Percentiles rank a stretch among this genome's conserved stretches.
These are phyloP conservation scores for Saksenaea oblongispora DNA, from an alignment of 371 early-diverging fungal genomes.

Conservation along the genomic window DNA sequence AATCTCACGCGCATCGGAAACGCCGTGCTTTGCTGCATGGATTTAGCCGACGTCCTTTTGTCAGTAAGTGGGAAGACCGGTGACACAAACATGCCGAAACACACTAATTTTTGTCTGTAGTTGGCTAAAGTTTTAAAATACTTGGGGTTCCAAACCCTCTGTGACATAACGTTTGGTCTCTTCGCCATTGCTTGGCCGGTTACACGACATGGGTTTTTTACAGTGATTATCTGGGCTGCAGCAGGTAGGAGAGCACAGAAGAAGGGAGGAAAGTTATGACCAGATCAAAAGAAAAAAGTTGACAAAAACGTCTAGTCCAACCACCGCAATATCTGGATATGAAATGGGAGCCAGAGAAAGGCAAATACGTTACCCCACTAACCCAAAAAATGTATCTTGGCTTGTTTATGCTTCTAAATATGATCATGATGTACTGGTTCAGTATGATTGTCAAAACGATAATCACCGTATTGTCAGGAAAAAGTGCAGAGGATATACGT, in stretches of 20 bases:
- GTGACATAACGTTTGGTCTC: slow-evolving; percentile 67
- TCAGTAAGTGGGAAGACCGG: slow-evolving; percentile 34
- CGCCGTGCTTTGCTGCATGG: slow-evolving; percentile 73
- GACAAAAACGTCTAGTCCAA: slow-evolving; percentile 24
- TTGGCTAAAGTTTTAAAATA: slow-evolving; percentile 75
- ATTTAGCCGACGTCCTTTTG: slow-evolving; percentile 76
- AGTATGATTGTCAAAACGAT: slow-evolving; percentile 64
- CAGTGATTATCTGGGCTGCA: slow-evolving; percentile 46
- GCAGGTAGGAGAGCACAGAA: slow-evolving; percentile 24
- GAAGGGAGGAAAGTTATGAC: neutral
- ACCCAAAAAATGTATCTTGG: slow-evolving; percentile 47
- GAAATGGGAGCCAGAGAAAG: slow-evolving; percentile 58
- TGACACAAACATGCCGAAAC: neutral
- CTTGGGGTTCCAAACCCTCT: slow-evolving; percentile 50
- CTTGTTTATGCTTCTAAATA: slow-evolving; percentile 58
- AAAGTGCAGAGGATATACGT: slow-evolving; percentile 63
- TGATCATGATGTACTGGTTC: slow-evolving; percentile 73
- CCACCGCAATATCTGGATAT: slow-evolving; percentile 34
- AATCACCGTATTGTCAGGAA: slow-evolving; percentile 53
- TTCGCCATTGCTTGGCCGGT: slow-evolving; percentile 77
- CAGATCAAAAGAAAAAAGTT: neutral
- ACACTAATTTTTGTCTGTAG: slow-evolving; percentile 12
- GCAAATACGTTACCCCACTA: slow-evolving; percentile 46
- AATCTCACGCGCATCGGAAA: slow-evolving; percentile 74
- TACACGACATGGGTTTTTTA: slow-evolving; percentile 66